These are phyloP conservation scores for Albophoma yamanashiensis DNA, from an alignment of 2,329 filamentous ascomycete genomes.

Conservation along the genomic window DNA sequence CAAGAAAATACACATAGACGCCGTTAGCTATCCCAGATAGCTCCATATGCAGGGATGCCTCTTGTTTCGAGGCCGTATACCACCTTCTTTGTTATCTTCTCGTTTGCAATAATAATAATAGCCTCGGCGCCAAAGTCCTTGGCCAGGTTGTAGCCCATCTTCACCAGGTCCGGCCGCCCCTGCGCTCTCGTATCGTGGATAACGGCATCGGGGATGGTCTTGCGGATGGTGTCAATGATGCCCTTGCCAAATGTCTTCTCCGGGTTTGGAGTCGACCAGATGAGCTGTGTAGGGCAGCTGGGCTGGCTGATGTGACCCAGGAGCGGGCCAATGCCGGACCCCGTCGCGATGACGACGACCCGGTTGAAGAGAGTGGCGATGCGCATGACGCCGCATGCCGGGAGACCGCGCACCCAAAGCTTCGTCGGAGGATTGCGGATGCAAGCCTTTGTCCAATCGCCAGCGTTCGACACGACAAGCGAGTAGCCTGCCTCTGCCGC, in stretches of 20 bases:
- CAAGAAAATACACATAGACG: neutral
- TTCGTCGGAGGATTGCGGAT: slow-evolving; percentile 50
- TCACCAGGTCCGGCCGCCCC: slow-evolving; percentile 48
- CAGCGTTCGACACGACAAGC: slow-evolving; percentile 59
- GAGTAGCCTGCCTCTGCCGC: slow-evolving; percentile 42
- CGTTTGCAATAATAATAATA: slow-evolving; percentile 64
- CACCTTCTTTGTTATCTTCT: slow-evolving; percentile 53
- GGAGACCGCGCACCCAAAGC: slow-evolving; percentile 59
- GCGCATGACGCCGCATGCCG: slow-evolving; percentile 56
- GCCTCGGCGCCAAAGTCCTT: slow-evolving; percentile 52
- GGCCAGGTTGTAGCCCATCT: slow-evolving; percentile 40
- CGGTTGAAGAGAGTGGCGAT: slow-evolving; percentile 55
- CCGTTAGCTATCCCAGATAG: slow-evolving; percentile 54
- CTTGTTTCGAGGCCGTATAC: slow-evolving; percentile 58
- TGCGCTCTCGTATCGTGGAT: slow-evolving; percentile 54
- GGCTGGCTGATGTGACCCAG: slow-evolving; percentile 46
- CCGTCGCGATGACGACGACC: slow-evolving; percentile 58
- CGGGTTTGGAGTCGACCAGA: slow-evolving; percentile 59
- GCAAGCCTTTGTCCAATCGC: slow-evolving; percentile 60
- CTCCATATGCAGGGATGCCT: slow-evolving; percentile 58
- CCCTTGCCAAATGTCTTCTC: slow-evolving; percentile 49
- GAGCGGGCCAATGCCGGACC: slow-evolving; percentile 62
- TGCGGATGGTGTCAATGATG: slow-evolving; percentile 43
- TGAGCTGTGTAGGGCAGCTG: slow-evolving; percentile 43
- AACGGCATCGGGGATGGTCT: slow-evolving; percentile 49